These are phyloP conservation scores for Pyricularia grisea DNA, from an alignment of 2,329 filamentous ascomycete species.

Conservation along the genomic window DNA sequence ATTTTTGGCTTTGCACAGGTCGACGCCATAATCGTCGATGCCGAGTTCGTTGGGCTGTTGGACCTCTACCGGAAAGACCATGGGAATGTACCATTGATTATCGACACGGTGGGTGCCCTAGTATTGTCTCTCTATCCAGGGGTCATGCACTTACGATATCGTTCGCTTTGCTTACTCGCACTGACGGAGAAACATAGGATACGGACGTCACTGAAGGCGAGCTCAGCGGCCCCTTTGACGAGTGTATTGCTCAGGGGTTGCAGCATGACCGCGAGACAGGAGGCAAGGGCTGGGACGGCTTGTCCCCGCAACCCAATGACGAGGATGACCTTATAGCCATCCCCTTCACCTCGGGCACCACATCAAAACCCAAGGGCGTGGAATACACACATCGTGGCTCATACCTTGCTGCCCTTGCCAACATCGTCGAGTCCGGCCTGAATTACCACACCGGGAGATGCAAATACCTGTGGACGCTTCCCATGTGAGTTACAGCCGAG, in stretches of 20 bases:
- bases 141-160: not conserved
- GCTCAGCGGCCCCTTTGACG: conserved; percentile 70
- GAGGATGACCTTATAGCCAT: conserved; percentile 81
- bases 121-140: not conserved
- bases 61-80: conserved; percentile 53
- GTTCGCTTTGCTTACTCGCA: not conserved
- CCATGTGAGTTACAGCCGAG: conserved; percentile 59
- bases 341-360: conserved; percentile 91
- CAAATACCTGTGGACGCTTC: conserved; percentile 84
- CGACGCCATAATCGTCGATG: conserved; percentile 78
- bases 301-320: conserved; percentile 44
- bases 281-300: conserved; percentile 62
- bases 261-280: conserved; percentile 59
- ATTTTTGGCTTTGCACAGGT: conserved; percentile 84
- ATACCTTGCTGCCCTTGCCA: conserved; percentile 77
- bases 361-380: conserved; percentile 84
- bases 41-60: conserved; percentile 66
- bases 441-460: conserved; percentile 62
- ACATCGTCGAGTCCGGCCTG: conserved; percentile 80
- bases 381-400: conserved; percentile 82
- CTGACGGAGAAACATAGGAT: conserved; percentile 41
- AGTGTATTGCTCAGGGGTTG: conserved; percentile 73
- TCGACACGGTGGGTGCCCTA: conserved; percentile 46
- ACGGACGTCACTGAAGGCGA: conserved; percentile 69
- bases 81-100: conserved; percentile 57